Percentiles rank a stretch among this genome's conserved stretches.
Evolutionary conservation across 306 rosid genomes (phyloP).

Genomic region (Cucumis sativus): DNA sequence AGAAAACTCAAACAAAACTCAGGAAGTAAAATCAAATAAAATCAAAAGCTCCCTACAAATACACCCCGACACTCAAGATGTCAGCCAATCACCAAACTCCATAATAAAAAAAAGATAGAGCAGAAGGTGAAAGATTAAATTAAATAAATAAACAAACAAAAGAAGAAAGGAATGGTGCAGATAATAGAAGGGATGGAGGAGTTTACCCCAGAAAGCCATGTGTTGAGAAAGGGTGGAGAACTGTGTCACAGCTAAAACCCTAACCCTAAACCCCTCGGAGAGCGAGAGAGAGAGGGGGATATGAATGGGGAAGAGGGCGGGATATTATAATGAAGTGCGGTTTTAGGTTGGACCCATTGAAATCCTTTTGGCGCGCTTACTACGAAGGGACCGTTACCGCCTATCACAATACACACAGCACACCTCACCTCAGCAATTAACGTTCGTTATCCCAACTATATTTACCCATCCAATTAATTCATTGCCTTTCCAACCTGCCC

Average conservation of each 20-base stretch:
- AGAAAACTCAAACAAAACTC: neutral
- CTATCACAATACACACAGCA: too few relatives aligned
- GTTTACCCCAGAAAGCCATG: conserved; percentile 82
- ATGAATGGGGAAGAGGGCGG: neutral
- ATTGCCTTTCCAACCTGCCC: too few relatives aligned
- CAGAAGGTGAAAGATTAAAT: neutral
- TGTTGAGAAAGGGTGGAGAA: neutral
- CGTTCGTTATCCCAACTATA: too few relatives aligned
- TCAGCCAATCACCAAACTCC: neutral
- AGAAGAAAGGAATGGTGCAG: neutral
- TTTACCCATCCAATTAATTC: too few relatives aligned
- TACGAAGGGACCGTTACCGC: neutral
- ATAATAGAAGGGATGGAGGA: neutral
- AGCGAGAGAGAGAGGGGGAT: neutral
- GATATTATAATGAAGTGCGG: neutral
- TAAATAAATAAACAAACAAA: neutral
- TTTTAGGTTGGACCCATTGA: neutral
- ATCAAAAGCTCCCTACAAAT: neutral
- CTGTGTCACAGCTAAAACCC: neutral
- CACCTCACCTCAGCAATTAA: too few relatives aligned
- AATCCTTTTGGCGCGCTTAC: neutral
- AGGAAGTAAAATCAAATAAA: neutral
- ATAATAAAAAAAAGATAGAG: neutral
- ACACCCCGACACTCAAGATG: neutral
- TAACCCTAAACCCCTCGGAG: neutral